Percentiles rank a stretch among this genome's conserved stretches.
Evolutionary conservation across 2,329 filamentous ascomycete species (phyloP).

Genomic region (Ciborinia camelliae): DNA sequence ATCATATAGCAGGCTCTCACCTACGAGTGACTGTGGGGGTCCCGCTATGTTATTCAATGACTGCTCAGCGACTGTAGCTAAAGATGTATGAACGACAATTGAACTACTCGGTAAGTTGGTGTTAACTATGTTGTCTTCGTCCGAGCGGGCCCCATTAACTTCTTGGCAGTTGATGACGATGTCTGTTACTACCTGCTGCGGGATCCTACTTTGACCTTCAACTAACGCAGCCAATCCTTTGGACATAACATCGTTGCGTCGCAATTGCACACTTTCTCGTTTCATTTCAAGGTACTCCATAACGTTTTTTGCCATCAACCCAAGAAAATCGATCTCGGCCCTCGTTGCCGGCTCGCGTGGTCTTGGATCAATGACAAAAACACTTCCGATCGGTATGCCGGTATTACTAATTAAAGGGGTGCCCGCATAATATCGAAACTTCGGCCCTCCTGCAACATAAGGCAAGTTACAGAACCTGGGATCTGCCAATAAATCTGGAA

Average conservation of each 20-base stretch:
- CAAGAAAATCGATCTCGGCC: slow-evolving; percentile 50
- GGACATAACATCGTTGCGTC: slow-evolving; percentile 49
- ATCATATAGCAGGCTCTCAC: neutral
- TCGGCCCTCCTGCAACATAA: slow-evolving; percentile 22
- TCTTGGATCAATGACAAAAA: slow-evolving; percentile 54
- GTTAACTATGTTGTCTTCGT: neutral
- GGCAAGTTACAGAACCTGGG: slow-evolving; percentile 21
- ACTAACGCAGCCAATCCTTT: slow-evolving; percentile 51
- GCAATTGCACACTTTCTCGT: slow-evolving; percentile 48
- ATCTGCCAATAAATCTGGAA: slow-evolving; percentile 20
- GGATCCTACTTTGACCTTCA: slow-evolving; percentile 38
- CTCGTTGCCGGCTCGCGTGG: slow-evolving; percentile 45
- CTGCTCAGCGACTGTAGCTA: slow-evolving; percentile 6
- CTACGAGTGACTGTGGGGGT: neutral
- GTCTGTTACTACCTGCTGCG: neutral
- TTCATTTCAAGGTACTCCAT: slow-evolving; percentile 59
- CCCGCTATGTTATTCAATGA: slow-evolving; percentile 11
- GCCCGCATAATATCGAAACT: slow-evolving; percentile 23
- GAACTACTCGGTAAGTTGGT: neutral
- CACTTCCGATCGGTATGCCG: slow-evolving; percentile 48
- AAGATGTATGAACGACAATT: neutral
- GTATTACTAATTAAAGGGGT: slow-evolving; percentile 20
- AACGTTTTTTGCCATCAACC: slow-evolving; percentile 51
- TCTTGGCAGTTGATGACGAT: neutral
- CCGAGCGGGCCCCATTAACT: neutral